A percentile compares a stretch with the other conserved stretches of the same genome.
Conservation (phyloP, 148 eudicot genomes). For the Vaccinium corymbosum region DNA sequence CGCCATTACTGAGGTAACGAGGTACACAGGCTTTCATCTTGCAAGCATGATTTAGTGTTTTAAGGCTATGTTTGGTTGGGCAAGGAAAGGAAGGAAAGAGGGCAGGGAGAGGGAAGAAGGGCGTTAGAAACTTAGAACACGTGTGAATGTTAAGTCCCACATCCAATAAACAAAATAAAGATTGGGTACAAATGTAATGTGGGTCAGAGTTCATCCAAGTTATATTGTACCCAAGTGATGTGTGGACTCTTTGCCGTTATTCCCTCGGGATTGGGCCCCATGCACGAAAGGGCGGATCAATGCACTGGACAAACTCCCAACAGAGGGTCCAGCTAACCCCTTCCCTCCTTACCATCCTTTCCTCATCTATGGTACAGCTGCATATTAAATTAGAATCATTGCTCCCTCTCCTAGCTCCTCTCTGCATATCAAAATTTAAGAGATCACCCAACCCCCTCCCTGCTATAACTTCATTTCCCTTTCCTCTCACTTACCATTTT, state of each 20-base stretch:
- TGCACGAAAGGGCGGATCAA: too few relatives aligned
- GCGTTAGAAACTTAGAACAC: too few relatives aligned
- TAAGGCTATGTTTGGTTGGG: background rate
- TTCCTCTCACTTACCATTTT: background rate
- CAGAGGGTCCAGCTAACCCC: background rate
- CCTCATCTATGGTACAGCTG: background rate
- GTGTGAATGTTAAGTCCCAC: too few relatives aligned
- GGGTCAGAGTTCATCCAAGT: too few relatives aligned
- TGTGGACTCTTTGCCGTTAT: too few relatives aligned
- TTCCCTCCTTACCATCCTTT: background rate
- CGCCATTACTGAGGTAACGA: background rate
- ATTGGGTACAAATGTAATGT: too few relatives aligned
- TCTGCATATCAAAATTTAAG: background rate
- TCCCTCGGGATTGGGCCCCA: too few relatives aligned
- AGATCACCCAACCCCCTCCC: background rate
- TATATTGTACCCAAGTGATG: too few relatives aligned
- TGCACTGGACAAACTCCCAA: too few relatives aligned
- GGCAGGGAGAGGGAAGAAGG: background rate
- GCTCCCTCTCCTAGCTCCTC: background rate
- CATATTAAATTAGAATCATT: background rate
- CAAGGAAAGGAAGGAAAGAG: background rate
- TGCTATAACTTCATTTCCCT: background rate
- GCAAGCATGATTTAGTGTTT: background rate
- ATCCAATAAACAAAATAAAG: too few relatives aligned
- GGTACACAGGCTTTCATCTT: background rate